phyloP scores from a whole-genome alignment of 331 rosid species.

The Cydonia oblonga region DNA sequence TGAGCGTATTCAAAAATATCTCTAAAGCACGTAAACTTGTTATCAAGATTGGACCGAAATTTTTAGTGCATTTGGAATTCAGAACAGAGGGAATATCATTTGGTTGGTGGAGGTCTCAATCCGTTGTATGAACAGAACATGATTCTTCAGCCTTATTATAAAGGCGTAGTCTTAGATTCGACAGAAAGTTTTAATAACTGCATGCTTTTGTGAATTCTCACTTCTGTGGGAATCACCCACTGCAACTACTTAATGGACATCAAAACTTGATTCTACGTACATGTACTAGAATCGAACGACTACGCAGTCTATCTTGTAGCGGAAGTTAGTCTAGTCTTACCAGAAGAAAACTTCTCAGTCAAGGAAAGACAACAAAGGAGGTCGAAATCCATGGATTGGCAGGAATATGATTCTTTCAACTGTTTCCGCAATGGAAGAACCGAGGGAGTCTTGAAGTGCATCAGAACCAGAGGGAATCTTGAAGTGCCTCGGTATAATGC shows the following conservation, averaged over 20 bases:
- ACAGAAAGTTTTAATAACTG: neutral
- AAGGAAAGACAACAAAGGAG: neutral
- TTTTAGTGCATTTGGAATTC: no score
- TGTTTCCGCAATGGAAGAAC: slow-evolving; percentile 4
- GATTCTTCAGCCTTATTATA: slow-evolving; percentile 4
- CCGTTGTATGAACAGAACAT: neutral
- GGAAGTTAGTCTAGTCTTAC: neutral
- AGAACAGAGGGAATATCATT: neutral
- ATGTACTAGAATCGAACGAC: neutral
- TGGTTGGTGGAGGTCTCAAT: neutral
- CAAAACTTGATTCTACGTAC: no score
- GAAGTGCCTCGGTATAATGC: neutral
- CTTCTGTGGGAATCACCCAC: no score
- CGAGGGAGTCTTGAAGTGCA: neutral
- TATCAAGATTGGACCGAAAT: no score
- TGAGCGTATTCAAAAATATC: no score
- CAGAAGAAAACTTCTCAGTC: neutral
- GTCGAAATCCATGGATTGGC: neutral
- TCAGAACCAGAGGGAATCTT: neutral
- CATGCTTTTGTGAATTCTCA: no score
- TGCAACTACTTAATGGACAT: no score
- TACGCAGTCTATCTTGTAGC: neutral
- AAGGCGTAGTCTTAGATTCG: neutral
- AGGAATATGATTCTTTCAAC: slow-evolving; percentile 23
- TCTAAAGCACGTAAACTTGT: no score